Conservation (phyloP, 2,329 filamentous ascomycete species). For the Ophiostoma australiae region DNA sequence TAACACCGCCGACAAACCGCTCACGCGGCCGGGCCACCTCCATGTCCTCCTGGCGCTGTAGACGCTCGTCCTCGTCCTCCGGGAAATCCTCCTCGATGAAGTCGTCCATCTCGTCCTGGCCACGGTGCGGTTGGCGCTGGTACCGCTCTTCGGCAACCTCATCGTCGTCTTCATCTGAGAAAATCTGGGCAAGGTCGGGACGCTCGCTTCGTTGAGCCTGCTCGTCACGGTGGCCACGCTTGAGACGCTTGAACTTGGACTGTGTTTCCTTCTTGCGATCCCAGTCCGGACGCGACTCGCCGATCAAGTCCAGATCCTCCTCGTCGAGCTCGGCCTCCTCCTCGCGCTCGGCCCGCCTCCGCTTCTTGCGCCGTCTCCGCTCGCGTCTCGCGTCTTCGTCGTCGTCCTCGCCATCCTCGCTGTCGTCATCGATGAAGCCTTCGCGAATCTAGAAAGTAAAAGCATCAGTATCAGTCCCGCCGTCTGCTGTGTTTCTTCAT, state of each 20-base stretch:
- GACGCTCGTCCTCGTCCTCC: constrained; percentile 74
- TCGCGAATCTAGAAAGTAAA: constrained; percentile 63
- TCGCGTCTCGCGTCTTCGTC: constrained; percentile 51
- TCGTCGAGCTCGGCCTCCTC: constrained; percentile 89
- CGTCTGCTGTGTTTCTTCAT: background rate
- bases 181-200: constrained; percentile 83
- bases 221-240: constrained; percentile 79
- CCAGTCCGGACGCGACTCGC: constrained; percentile 68
- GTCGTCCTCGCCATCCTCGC: constrained; percentile 64
- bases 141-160: constrained; percentile 57
- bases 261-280: constrained; percentile 57
- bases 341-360: constrained; percentile 68
- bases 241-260: constrained; percentile 94
- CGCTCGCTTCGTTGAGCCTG: constrained; percentile 59
- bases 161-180: constrained; percentile 83
- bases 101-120: constrained; percentile 78
- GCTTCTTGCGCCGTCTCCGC: constrained; percentile 67
- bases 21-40: constrained; percentile 80
- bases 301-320: constrained; percentile 93
- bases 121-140: constrained; percentile 51
- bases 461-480: constrained; percentile 18
- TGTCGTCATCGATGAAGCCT: constrained; percentile 94
- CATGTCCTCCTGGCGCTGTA: constrained; percentile 73
- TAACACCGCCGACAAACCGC: constrained; percentile 61
- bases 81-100: constrained; percentile 97